Percentiles rank a stretch among this genome's conserved stretches.
Evolutionary conservation across 495 filamentous ascomycete species (phyloP).

Genomic region (Daldinia grandis): DNA sequence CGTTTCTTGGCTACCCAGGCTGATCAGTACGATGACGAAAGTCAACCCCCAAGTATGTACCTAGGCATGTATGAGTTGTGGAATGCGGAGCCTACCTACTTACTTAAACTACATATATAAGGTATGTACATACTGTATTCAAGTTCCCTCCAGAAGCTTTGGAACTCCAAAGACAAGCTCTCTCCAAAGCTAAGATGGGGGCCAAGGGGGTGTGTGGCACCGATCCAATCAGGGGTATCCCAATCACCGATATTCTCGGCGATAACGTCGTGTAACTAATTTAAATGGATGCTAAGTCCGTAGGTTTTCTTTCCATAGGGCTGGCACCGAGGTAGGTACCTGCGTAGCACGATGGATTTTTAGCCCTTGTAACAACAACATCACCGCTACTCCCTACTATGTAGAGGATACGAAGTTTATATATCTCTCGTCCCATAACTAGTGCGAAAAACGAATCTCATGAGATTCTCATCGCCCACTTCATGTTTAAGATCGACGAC

Average conservation of each 20-base stretch:
- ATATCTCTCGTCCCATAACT: no score
- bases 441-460: background rate
- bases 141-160: background rate
- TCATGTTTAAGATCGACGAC: background rate
- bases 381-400: no score
- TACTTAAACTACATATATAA: no score
- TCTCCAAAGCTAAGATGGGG: background rate
- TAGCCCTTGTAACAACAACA: no score
- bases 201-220: background rate
- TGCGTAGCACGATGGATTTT: background rate
- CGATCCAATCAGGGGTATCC: background rate
- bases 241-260: background rate
- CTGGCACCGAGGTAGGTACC: background rate
- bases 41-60: background rate
- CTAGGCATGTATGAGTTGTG: no score
- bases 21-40: background rate
- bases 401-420: no score
- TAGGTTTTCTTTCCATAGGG: background rate
- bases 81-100: background rate
- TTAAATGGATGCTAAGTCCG: background rate
- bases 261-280: background rate
- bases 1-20: background rate
- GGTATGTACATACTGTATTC: no score
- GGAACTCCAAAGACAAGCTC: background rate
- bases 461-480: background rate